Evolutionary conservation across 2,329 filamentous ascomycete species (phyloP), one percentile per base, ranked within the genome.

Genomic region (Phaeosphaeriaceae sp.): DNA sequence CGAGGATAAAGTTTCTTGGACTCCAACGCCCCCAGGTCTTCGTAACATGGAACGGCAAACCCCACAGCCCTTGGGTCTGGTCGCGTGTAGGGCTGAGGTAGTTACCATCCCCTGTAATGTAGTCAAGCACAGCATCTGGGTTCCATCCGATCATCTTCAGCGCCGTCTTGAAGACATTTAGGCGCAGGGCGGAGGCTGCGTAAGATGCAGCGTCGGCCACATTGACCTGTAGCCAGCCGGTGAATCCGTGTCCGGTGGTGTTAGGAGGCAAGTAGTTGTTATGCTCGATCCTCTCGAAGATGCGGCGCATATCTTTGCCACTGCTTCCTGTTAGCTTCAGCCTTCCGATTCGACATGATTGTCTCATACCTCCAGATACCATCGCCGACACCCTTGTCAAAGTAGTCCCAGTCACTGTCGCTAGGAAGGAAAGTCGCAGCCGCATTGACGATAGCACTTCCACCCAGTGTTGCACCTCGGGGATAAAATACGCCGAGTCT

Each of bases 41-140:
- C 5, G 46, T 60, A 9, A 62, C 66, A 40, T 68, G 66, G 46
- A 64, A 68, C 17, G 4, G 80, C 73, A 27, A 70, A 68, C 61
- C 82, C 80, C 4, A 82, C 36, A 51, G 71, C 68, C 58, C 77
- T 63, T 6, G 76, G 73, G 20, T 71, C 61, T 20, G 79, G 48
- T 69, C 63, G 6, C 65, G 61, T 2, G 54, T 60, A 13, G 60
- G 61, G n/a, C 54, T 55, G 11, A 60, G 48, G 31, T 54, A 62
- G 50, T 66, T 69, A 7, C 36, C 44, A 15, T 67, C 66, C n/a
- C 54, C 57, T 15, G 51, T 54, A 13, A 68, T 48, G 42, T 68
- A 60, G 20, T 68, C 61, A 11, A 65, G 33, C 3, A 65, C 58
- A 3, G 60, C 54, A 31, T 56, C 56, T 2, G 65, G 60, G 13